Evolutionary conservation across 257 asterid genomes (phyloP).

Genomic region (Capsicum chinense): DNA sequence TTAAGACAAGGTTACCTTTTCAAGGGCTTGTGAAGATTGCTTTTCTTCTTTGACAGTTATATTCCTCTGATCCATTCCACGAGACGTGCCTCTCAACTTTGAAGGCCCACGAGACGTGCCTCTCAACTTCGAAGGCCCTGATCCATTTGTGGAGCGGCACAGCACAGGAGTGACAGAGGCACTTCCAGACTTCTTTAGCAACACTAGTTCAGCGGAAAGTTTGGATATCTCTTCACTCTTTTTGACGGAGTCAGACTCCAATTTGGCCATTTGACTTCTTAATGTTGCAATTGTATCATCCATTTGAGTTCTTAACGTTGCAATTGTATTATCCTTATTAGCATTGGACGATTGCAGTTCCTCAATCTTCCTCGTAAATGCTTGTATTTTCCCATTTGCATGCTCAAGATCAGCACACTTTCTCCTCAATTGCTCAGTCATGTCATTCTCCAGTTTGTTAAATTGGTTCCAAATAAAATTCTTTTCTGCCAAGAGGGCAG

Average conservation of each 20-base stretch:
- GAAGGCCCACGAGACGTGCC: constrained; percentile 35
- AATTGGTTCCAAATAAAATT: constrained; percentile 80
- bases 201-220: constrained; percentile 55
- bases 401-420: constrained; percentile 56
- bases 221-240: constrained; percentile 57
- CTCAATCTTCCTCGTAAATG: constrained; percentile 50
- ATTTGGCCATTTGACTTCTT: constrained; percentile 44
- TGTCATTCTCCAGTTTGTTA: constrained; percentile 59
- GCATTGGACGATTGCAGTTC: constrained; percentile 51
- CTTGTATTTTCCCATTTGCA: constrained; percentile 58
- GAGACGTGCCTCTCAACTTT: constrained; percentile 35
- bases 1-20: constrained; percentile 47
- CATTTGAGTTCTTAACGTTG: constrained; percentile 44
- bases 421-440: constrained; percentile 44
- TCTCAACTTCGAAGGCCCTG: constrained; percentile 26
- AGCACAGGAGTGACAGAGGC: constrained; percentile 47
- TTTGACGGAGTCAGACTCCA: constrained; percentile 53
- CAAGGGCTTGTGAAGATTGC: constrained; percentile 42
- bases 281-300: constrained; percentile 44
- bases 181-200: constrained; percentile 47
- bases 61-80: constrained; percentile 31
- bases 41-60: constrained; percentile 44
- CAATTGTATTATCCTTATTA: constrained; percentile 43
- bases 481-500: constrained; percentile 69
- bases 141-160: constrained; percentile 44